phyloP scores from a whole-genome alignment of 2,329 filamentous ascomycete species.

The Leptographium wingfieldii region DNA sequence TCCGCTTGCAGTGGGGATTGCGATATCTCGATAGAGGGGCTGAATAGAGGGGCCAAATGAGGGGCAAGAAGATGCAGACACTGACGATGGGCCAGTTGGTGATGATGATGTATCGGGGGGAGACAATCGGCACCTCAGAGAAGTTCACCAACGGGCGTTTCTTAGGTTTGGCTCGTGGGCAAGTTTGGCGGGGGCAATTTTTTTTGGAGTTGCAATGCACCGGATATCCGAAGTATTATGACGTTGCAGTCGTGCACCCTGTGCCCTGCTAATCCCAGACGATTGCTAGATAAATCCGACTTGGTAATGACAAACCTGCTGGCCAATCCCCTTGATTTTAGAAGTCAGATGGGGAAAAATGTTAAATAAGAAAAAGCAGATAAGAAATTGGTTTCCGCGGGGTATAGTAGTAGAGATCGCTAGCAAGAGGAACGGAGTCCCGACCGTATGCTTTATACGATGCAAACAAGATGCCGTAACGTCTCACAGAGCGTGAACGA shows the following conservation, averaged over 20 bases:
- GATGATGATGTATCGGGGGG: background rate
- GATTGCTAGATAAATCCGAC: too few relatives aligned
- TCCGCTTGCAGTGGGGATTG: background rate
- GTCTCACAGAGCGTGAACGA: background rate
- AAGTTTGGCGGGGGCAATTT: too few relatives aligned
- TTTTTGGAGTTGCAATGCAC: too few relatives aligned
- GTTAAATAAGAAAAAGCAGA: background rate
- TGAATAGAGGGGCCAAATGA: background rate
- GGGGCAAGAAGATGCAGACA: background rate
- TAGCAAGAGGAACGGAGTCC: too few relatives aligned
- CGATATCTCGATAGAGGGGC: background rate
- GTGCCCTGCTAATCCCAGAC: too few relatives aligned
- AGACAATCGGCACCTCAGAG: background rate
- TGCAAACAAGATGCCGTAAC: background rate
- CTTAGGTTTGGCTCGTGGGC: too few relatives aligned
- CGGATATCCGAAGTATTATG: too few relatives aligned
- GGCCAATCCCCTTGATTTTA: background rate
- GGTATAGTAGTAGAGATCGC: background rate
- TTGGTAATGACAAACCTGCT: too few relatives aligned
- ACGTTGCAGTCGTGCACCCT: too few relatives aligned
- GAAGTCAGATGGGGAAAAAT: background rate
- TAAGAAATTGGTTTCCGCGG: background rate
- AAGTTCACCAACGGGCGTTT: too few relatives aligned
- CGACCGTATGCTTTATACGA: background rate
- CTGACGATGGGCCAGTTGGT: background rate